These are phyloP conservation scores for Saraca asoca DNA, from an alignment of 331 rosid species.

Conservation along the genomic window DNA sequence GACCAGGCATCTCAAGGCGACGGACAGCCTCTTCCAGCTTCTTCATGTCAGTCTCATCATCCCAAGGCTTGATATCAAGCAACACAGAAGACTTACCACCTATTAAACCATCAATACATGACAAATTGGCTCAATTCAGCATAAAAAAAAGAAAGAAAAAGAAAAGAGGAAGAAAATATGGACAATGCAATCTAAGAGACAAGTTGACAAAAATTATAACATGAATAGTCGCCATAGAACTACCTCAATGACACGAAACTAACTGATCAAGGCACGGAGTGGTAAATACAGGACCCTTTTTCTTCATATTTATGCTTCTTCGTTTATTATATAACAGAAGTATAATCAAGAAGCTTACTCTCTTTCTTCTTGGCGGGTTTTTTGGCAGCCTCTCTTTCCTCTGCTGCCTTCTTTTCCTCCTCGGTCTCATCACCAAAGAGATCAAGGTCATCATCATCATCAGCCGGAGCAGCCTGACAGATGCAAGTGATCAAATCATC, in stretches of 20 bases:
- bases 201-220: constrained; percentile 4
- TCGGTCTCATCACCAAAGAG: constrained; percentile 94
- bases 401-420: constrained; percentile 88
- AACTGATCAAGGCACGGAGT: too few species aligned
- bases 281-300: neutral
- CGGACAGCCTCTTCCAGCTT: constrained; percentile 88
- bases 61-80: constrained; percentile 90
- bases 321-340: neutral
- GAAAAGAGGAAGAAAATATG: neutral
- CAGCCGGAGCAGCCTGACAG: constrained; percentile 58
- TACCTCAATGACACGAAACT: too few species aligned
- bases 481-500: constrained; percentile 1
- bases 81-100: constrained; percentile 89
- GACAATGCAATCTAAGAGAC: neutral
- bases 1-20: constrained; percentile 62
- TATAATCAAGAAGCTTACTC: constrained; percentile 46
- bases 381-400: constrained; percentile 76
- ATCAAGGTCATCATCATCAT: constrained; percentile 76
- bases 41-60: constrained; percentile 91
- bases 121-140: neutral
- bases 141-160: neutral
- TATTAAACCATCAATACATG: constrained; percentile 26
- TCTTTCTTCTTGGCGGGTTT: constrained; percentile 87
- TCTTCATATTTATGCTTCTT: neutral
- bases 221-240: neutral